Conservation (phyloP, 306 rosid species). For the Quercus aquifolioides region DNA sequence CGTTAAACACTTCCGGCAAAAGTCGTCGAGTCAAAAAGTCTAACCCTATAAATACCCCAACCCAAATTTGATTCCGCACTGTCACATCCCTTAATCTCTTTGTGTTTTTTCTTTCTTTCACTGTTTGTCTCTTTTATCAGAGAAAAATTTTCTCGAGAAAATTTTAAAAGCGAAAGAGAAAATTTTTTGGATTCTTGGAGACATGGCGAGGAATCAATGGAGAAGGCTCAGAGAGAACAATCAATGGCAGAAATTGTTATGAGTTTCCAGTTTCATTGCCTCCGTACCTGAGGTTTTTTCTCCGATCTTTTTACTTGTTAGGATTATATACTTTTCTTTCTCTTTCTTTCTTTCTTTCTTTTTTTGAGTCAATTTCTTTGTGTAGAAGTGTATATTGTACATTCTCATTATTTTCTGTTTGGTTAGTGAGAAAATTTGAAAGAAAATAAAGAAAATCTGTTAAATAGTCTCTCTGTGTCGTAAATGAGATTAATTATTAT, state of each 20-base stretch:
- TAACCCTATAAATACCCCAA: not conserved
- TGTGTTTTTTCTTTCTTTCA: not conserved
- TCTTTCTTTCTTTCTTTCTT: not conserved
- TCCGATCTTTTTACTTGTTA: constrained; percentile 17
- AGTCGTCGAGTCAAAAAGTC: not conserved
- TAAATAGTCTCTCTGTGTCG: too few species aligned
- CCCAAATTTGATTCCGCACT: not conserved
- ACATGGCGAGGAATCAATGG: not conserved
- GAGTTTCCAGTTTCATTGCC: constrained; percentile 10
- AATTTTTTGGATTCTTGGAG: constrained; percentile 11
- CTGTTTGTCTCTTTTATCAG: too few species aligned
- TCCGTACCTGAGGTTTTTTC: constrained; percentile 29
- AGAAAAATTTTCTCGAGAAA: not conserved
- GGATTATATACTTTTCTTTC: constrained; percentile 15
- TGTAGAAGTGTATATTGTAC: not conserved
- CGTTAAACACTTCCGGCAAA: not conserved
- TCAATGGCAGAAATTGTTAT: constrained; percentile 17
- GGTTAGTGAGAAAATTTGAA: not conserved
- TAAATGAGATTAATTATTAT: not conserved
- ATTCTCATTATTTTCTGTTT: not conserved
- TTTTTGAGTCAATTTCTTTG: not conserved
- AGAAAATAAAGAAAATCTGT: not conserved
- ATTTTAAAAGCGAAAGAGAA: not conserved
- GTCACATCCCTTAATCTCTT: not conserved
- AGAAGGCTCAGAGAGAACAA: not conserved